Base-by-base conservation (phyloP, 2,329 filamentous ascomycete genomes). In the Xenoacremonium recifei region DNA sequence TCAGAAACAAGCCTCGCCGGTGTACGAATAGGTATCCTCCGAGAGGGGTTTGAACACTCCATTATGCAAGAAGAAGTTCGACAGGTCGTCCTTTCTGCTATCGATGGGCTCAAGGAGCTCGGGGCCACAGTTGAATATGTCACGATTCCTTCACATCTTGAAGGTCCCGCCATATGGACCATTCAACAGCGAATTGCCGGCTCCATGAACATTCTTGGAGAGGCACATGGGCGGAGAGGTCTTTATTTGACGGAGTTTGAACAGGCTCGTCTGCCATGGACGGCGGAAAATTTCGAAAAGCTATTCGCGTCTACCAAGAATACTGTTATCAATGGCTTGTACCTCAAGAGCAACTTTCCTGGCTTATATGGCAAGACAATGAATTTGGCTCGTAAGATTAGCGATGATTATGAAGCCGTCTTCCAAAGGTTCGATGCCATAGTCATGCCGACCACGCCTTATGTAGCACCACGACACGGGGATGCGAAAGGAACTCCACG, bases 291-390 rank as follows among this genome's bases (percentile, higher is more conserved):
- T 38, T 81, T 77, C 55, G 66, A 76, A 29, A 69, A 73, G 25
- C 65, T 75, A 2, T 77, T 76, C 51, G 71, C 66, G 12, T 71
- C 72, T 0, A 78, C 75, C 0, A 78, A 77, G 47, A 79, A 79
- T 48, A 75, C 75, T 4, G 70, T 76, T 35, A 68, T 78, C 35
- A 76, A 77, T 36, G 75, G 74, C 1, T 51, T 72, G 0, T 77
- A 77, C 37, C 63, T 75, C 0, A 51, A 61, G 25, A 58, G 70
- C 9, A 54, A 59, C 3, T 73, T 75, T 42, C 75, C 72, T 0
- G 59, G 65, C 2, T 55, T 77, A 0, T 71, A 75, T 30, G 66
- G 65, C n/a, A 75, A 75, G 50, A 64, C 71, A 0, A 65, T 71
- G n/a, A 77, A 77, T 49, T 61, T 76, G 1, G 66, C 67, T 0